phyloP scores from a whole-genome alignment of 2,329 filamentous ascomycete genomes.

The Cucurbitaria berberidis region DNA sequence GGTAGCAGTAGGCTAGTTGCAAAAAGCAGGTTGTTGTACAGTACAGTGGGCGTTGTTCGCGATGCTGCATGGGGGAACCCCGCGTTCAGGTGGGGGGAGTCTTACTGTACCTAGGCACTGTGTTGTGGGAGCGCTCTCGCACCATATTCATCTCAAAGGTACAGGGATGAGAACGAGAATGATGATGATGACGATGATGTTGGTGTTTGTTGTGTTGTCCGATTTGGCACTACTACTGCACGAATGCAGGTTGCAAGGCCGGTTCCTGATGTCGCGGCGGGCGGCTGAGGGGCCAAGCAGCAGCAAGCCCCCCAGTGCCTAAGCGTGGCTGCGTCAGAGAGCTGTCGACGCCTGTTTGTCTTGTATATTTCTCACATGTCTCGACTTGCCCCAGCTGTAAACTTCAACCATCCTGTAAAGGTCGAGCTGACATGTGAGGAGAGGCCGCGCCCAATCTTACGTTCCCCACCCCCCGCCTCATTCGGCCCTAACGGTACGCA shows the following conservation, averaged over 20 bases:
- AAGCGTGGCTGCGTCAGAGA: conserved; percentile 22
- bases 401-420: conserved; percentile 7
- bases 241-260: neutral
- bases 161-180: neutral
- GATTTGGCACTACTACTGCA: no score
- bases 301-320: conserved; percentile 25
- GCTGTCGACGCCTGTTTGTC: conserved; percentile 9
- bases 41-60: neutral
- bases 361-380: conserved; percentile 4
- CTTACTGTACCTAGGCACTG: neutral
- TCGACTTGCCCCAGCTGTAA: neutral
- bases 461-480: conserved; percentile 21
- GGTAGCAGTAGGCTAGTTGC: neutral
- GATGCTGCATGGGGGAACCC: conserved; percentile 16
- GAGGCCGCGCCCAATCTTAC: conserved; percentile 5
- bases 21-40: conserved; percentile 4
- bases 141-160: neutral
- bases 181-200: no score
- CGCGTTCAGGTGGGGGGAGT: conserved; percentile 17
- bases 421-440: conserved; percentile 20
- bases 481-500: conserved; percentile 25
- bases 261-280: conserved; percentile 19
- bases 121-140: neutral
- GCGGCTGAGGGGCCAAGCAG: conserved; percentile 15
- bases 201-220: no score